Base-by-base conservation (phyloP, 2,329 filamentous ascomycete species). In the Mariannaea sp. region DNA sequence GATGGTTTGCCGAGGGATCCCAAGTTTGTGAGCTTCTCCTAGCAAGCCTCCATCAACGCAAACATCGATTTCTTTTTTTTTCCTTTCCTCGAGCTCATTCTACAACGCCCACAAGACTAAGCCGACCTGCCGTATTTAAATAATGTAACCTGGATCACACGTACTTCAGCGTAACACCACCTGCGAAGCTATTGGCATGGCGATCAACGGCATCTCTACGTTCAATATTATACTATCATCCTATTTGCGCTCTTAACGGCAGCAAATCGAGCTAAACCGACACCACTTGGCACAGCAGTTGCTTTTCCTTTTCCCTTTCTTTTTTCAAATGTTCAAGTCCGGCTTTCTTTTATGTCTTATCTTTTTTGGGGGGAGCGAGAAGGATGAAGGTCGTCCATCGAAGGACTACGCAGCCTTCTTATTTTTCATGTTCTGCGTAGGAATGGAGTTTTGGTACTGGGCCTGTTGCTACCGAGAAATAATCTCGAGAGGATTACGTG, bases 1-100 rank as follows among this genome's bases (percentile, higher is more conserved):
- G 94, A 99, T 73, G 94, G 94, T 4, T 77, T 87, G 64, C 94
- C 94, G 57, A 82, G 86, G 69, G 93, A 97, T 77, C 92, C 92
- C 57, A 97, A 97, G 77, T 96, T 96, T 70, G 92, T 97, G 55
- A 95, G 90, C 70, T 97, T 97, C 74, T 76, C 74, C 39, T 76
- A 59, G 71, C 26, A 35, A 35, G 32, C 32, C 9, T n/a, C 13
- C 13, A 30, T 10, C 4, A 8, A 35, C 14, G 32, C n/a, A 9
- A 16, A 7, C 5, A 17, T 9, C 32, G 3, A 5, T 17, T 19
- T 17, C 8, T 5, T 19, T 16, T 14, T 10, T 36, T n/a, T n/a
- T n/a, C n/a, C n/a, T n/a, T n/a, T n/a, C n/a, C n/a, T n/a, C n/a
- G n/a, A n/a, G n/a, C n/a, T n/a, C n/a, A n/a, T n/a, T n/a, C n/a